These are phyloP conservation scores for Pseudocercospora musae DNA, from an alignment of 2,329 filamentous ascomycete species.

Conservation along the genomic window DNA sequence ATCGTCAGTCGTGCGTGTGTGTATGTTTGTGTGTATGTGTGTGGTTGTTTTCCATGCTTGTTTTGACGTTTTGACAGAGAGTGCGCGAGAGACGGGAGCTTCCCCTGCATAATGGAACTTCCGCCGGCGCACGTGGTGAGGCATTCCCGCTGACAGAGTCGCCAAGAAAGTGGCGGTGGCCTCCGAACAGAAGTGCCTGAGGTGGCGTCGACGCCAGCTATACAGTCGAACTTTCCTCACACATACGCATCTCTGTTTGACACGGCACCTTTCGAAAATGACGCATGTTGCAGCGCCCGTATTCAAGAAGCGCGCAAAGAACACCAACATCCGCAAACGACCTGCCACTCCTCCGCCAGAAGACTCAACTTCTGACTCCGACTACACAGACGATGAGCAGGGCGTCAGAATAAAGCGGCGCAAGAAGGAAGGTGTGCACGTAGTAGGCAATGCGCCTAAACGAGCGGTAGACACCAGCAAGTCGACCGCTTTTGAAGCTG, in stretches of 20 bases:
- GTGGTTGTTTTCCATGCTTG: too few species aligned
- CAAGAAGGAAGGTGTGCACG: conserved; percentile 63
- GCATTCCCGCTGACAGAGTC: too few species aligned
- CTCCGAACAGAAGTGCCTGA: too few species aligned
- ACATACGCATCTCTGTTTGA: neutral
- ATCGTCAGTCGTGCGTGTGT: neutral
- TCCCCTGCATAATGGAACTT: too few species aligned
- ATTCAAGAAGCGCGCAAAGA: conserved; percentile 83
- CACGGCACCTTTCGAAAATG: conserved; percentile 21
- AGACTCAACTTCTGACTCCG: conserved; percentile 54
- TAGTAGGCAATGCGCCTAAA: conserved; percentile 61
- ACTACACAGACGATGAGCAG: conserved; percentile 71
- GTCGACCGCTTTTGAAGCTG: conserved; percentile 50
- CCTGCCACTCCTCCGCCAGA: conserved; percentile 72
- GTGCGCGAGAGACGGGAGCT: too few species aligned
- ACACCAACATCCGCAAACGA: conserved; percentile 76
- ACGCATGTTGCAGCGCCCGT: conserved; percentile 47
- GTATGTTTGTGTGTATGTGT: too few species aligned
- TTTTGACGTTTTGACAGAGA: too few species aligned
- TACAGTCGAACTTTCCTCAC: too few species aligned
- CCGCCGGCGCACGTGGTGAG: too few species aligned
- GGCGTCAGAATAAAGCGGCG: conserved; percentile 77
- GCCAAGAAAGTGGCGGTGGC: too few species aligned
- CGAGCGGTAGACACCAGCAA: conserved; percentile 35
- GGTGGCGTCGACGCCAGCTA: too few species aligned